phyloP scores from a whole-genome alignment of 495 filamentous ascomycete genomes.

The Aspergillus bertholletiae region DNA sequence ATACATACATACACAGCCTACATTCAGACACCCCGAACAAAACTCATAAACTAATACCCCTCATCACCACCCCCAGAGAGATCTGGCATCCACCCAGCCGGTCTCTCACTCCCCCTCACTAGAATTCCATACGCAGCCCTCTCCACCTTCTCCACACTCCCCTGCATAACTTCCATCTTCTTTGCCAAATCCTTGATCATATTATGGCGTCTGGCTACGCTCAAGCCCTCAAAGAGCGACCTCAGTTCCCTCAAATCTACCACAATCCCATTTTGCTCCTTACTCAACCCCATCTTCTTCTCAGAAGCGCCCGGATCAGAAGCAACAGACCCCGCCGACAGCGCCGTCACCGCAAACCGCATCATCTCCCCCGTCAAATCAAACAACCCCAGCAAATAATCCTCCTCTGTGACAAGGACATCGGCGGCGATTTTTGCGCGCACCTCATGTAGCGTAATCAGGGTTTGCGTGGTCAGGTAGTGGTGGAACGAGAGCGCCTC shows the following conservation, averaged over 20 bases:
- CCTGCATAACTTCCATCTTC: conserved; percentile 84
- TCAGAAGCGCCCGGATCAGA: too few species aligned
- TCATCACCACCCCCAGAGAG: conserved; percentile 47
- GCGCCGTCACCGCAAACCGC: conserved; percentile 81
- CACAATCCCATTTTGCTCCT: conserved; percentile 50
- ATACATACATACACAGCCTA: too few species aligned
- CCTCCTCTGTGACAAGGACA: conserved; percentile 68
- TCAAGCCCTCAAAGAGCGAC: conserved; percentile 66
- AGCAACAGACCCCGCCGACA: conserved; percentile 30
- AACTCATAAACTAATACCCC: conserved; percentile 24
- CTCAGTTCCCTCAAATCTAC: conserved; percentile 73
- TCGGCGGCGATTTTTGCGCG: conserved; percentile 42
- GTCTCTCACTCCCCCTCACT: conserved; percentile 82
- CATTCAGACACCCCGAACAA: not conserved
- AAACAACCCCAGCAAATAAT: conserved; percentile 89
- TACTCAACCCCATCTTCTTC: not conserved
- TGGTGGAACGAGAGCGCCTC: conserved; percentile 84
- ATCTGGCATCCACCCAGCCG: conserved; percentile 91
- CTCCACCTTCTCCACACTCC: conserved; percentile 92
- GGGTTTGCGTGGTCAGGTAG: conserved; percentile 72
- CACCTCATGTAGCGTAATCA: conserved; percentile 65
- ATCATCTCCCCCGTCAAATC: conserved; percentile 94
- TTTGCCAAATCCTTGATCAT: conserved; percentile 64
- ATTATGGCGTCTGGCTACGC: conserved; percentile 39
- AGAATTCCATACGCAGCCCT: conserved; percentile 79